Percentiles rank a stretch among this genome's conserved stretches.
Evolutionary conservation across 192 early-diverging fungal genomes (phyloP).

Genomic region (Phycomyces nitens): DNA sequence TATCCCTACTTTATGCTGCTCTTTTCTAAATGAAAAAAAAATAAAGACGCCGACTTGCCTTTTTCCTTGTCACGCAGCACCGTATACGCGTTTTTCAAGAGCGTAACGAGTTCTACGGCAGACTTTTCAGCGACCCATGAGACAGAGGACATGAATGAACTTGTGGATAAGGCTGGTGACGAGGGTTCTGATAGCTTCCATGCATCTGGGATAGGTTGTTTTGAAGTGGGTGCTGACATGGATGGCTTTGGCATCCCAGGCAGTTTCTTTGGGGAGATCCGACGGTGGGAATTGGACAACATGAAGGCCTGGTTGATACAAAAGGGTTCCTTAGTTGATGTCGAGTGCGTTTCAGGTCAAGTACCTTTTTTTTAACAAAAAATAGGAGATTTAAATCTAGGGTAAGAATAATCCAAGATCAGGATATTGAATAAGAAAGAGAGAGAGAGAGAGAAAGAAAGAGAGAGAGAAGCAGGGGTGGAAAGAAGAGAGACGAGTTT

Average conservation of each 20-base stretch:
- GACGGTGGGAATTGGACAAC: not conserved
- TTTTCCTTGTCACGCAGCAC: slow-evolving; percentile 37
- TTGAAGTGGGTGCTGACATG: slow-evolving; percentile 13
- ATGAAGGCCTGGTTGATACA: not conserved
- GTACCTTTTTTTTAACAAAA: too few species aligned
- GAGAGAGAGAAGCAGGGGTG: not conserved
- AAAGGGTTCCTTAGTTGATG: too few species aligned
- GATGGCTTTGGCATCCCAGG: slow-evolving; percentile 2
- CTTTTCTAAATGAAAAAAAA: too few species aligned
- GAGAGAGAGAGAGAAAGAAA: slow-evolving; percentile 7
- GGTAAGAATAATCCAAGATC: not conserved
- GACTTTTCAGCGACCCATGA: slow-evolving; percentile 36
- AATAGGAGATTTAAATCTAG: slow-evolving; percentile 1
- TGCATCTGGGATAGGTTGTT: not conserved
- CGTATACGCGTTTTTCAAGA: slow-evolving; percentile 37
- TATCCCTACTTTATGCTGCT: too few species aligned
- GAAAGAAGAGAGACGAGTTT: too few species aligned
- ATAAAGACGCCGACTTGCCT: slow-evolving; percentile 13
- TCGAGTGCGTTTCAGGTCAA: too few species aligned
- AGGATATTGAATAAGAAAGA: slow-evolving; percentile 1
- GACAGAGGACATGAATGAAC: slow-evolving; percentile 30
- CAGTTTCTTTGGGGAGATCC: not conserved
- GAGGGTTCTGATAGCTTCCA: slow-evolving; percentile 11
- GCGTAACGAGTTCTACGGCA: slow-evolving; percentile 27
- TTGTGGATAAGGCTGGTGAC: slow-evolving; percentile 29